Conservation (phyloP, 371 early-diverging fungal species). For the Apophysomyces variabilis region DNA sequence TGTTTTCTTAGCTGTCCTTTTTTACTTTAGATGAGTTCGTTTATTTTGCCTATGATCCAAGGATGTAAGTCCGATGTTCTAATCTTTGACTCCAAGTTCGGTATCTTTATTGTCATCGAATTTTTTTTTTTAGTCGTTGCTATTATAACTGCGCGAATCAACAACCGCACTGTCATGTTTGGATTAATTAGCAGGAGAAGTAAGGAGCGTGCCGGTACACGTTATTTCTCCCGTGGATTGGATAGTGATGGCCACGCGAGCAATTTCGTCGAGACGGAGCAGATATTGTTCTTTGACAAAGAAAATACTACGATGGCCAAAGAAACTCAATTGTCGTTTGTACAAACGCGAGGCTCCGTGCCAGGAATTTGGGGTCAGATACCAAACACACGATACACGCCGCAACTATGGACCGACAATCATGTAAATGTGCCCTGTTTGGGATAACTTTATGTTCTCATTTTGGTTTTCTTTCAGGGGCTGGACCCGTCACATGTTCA, state of each 20-base stretch:
- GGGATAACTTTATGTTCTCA: not conserved
- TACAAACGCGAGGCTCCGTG: constrained; percentile 97
- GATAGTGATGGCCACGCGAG: constrained; percentile 92
- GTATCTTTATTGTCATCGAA: not conserved
- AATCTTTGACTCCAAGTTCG: no score
- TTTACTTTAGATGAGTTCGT: constrained; percentile 61
- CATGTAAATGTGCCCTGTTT: constrained; percentile 14
- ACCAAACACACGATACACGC: constrained; percentile 89
- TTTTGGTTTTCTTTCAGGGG: constrained; percentile 17
- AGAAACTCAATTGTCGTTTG: constrained; percentile 60
- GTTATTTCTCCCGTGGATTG: constrained; percentile 95
- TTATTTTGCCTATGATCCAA: constrained; percentile 89
- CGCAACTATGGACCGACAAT: constrained; percentile 67
- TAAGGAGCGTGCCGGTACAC: constrained; percentile 76
- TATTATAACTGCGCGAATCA: constrained; percentile 54
- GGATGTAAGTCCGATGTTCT: constrained; percentile 70
- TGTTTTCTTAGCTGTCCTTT: not conserved
- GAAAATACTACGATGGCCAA: constrained; percentile 9
- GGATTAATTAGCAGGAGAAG: constrained; percentile 82
- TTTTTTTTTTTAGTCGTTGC: constrained; percentile 49
- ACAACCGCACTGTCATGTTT: constrained; percentile 67
- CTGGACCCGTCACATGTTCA: constrained; percentile 64
- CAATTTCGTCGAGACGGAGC: constrained; percentile 99
- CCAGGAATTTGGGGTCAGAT: constrained; percentile 96
- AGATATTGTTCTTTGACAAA: constrained; percentile 69